A percentile compares a stretch with the other conserved stretches of the same genome.
These are phyloP conservation scores for Diversispora eburnea DNA, from an alignment of 192 early-diverging fungal species.

Conservation along the genomic window DNA sequence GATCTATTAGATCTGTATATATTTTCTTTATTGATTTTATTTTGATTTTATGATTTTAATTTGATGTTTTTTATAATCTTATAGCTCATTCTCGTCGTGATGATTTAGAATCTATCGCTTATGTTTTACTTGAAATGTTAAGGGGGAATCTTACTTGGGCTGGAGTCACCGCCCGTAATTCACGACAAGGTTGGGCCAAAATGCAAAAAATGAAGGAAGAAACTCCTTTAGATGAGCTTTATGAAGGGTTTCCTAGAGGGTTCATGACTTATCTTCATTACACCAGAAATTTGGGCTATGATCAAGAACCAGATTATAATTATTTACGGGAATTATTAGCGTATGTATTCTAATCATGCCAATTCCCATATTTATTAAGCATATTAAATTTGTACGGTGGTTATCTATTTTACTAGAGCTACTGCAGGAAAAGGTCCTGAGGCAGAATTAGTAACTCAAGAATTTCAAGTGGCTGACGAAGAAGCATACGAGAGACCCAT, in stretches of 20 bases:
- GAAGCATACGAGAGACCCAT: neutral
- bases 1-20: too few relatives aligned
- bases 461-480: neutral
- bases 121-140: conserved; percentile 78
- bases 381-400: neutral
- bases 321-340: conserved; percentile 48
- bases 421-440: neutral
- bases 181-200: conserved; percentile 82
- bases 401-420: neutral
- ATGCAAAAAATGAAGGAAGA: conserved; percentile 82
- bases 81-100: conserved; percentile 78
- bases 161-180: conserved; percentile 76
- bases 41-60: neutral
- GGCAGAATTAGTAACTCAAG: conserved; percentile 11
- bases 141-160: conserved; percentile 79
- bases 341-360: conserved; percentile 1
- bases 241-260: conserved; percentile 68
- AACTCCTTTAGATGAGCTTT: conserved; percentile 69
- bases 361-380: neutral
- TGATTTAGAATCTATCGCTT: conserved; percentile 80
- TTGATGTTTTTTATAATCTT: conserved; percentile 10
- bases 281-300: conserved; percentile 65
- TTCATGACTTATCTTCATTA: conserved; percentile 71
- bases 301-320: conserved; percentile 78
- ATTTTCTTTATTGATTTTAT: too few relatives aligned